A percentile compares a stretch with the other conserved stretches of the same genome.
Evolutionary conservation across 2,329 filamentous ascomycete species (phyloP).

Genomic region (Talaromyces sp.): DNA sequence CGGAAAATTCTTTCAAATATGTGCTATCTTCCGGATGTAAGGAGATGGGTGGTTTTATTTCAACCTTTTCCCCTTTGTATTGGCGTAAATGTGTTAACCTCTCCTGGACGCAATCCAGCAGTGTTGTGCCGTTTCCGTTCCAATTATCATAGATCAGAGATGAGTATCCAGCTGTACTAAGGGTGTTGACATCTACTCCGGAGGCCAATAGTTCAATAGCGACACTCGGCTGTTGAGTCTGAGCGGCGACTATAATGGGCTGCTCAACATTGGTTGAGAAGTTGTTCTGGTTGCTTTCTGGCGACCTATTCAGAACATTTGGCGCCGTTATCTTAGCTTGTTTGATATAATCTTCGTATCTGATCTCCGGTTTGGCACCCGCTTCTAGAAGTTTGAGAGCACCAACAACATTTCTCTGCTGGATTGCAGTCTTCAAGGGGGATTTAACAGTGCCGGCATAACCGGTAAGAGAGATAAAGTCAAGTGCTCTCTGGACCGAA

Average conservation of each 20-base stretch:
- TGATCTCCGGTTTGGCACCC: conserved; percentile 57
- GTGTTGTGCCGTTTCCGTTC: conserved; percentile 25
- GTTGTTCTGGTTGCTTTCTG: conserved; percentile 46
- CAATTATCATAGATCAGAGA: not conserved
- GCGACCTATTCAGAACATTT: conserved; percentile 25
- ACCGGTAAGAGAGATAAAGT: conserved; percentile 53
- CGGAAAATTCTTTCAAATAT: conserved; percentile 49
- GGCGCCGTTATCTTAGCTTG: conserved; percentile 13
- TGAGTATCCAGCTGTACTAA: conserved; percentile 41
- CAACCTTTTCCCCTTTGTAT: conserved; percentile 36
- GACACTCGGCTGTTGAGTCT: conserved; percentile 48
- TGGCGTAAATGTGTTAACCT: conserved; percentile 49
- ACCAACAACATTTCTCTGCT: conserved; percentile 45
- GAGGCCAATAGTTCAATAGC: conserved; percentile 57
- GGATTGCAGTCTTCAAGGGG: conserved; percentile 58
- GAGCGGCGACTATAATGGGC: conserved; percentile 61
- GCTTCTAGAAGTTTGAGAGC: conserved; percentile 59
- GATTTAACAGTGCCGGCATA: conserved; percentile 27
- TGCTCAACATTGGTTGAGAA: conserved; percentile 54
- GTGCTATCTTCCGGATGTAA: conserved; percentile 39
- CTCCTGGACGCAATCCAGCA: conserved; percentile 58
- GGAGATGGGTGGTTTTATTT: conserved; percentile 10
- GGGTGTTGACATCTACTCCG: conserved; percentile 62
- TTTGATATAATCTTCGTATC: conserved; percentile 48
- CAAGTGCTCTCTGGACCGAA: conserved; percentile 60